Evolutionary conservation across 2,329 filamentous ascomycete genomes (phyloP), one percentile per base, ranked within the genome.

Genomic region (Dothideomycetes sp.): DNA sequence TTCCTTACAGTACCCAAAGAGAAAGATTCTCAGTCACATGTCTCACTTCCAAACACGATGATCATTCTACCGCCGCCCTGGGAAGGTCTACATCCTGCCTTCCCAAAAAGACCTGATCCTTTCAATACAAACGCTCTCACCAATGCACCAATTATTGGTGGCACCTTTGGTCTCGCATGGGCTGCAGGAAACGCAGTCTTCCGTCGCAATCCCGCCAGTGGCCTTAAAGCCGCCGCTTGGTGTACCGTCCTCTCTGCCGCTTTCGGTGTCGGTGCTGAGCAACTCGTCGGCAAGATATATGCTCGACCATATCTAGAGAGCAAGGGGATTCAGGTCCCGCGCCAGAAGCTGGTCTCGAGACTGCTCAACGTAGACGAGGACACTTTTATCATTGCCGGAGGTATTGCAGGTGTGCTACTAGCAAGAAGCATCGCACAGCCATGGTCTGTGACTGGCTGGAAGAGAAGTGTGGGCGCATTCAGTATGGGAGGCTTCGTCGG

Each of bases 41-140:
- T 12, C 22, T 27, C 22, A 7, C 33, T 37, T 40, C 36, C 32
- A 36, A 16, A 27, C 33, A 31, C 37, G 27, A 46, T 46, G 44
- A 43, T 40, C 30, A 27, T 47, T 29, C 32, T 46, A 18, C 45
- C 45, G 11, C 34, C 39, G 19, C 40, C 39, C 15, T 39, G 37
- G 32, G 38, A 42, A 35, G 42, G 41, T 12, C 34, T 45, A 7
- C 46, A 48, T 34, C 44, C 42, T 29, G 37, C 38, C 12, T 42
- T 40, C 7, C 41, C 38, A 11, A 38, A 22, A 17, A 33, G 19
- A 29, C 44, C 37, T 2, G 37, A 35, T n/a, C 44, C 38, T 2
- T 36, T 39, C 24, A 30, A 41, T 29, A 33, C 29, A 19, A 33
- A 30, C 11, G 11, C 35, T 14, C 12, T 39, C 14, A 24, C 38